Base-by-base conservation (phyloP, 2,329 filamentous ascomycete species). In the Chalaropsis ovoidea region DNA sequence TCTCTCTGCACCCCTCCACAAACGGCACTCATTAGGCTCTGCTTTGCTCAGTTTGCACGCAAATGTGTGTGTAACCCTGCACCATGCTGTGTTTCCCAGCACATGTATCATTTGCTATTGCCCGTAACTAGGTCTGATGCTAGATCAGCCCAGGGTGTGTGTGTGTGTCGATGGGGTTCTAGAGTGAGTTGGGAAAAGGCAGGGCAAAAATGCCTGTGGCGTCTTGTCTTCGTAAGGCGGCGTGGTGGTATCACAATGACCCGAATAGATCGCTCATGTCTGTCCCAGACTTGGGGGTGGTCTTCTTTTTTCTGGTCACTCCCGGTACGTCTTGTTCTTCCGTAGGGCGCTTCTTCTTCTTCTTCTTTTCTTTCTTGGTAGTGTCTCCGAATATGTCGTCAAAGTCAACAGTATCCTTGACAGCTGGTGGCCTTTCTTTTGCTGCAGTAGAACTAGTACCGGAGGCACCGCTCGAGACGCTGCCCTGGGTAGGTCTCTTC, bases 201-300 rank as follows among this genome's bases (percentile, higher is more conserved):
- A 27, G 22, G 22, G 15, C 47, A 15, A 27, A 19, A 27, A 11
- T 52, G 15, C 35, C 8, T 8, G 8, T 39, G 27, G 4, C 27
- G 27, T 52, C 54, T n/a, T n/a, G n/a, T 27, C 54, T 35, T 39
- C 31, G n/a, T 3, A 39, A n/a, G 15, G 17, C 15, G 43, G 13
- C n/a, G 54, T 58, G n/a, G 22, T 24, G 3, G 27, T 10, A 52
- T 58, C 24, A 66, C 22, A 89, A 74, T 10, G 81, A 81, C 63
- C 79, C 80, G 71, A 94, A 94, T 27, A 93, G 74, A 71, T 66
- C 66, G 45, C 66, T 66, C 22, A 67, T 62, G 17, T 66, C 62
- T 5, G 66, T 67, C 5, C 78, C 77, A 45, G 77, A 81, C 69
- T 77, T 82, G 65, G 79, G 81, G 70, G 79, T 81, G 70, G 81